These are phyloP conservation scores for Malassezia yamatoensis DNA, from an alignment of 1,284 basidiomycete species.

Conservation along the genomic window DNA sequence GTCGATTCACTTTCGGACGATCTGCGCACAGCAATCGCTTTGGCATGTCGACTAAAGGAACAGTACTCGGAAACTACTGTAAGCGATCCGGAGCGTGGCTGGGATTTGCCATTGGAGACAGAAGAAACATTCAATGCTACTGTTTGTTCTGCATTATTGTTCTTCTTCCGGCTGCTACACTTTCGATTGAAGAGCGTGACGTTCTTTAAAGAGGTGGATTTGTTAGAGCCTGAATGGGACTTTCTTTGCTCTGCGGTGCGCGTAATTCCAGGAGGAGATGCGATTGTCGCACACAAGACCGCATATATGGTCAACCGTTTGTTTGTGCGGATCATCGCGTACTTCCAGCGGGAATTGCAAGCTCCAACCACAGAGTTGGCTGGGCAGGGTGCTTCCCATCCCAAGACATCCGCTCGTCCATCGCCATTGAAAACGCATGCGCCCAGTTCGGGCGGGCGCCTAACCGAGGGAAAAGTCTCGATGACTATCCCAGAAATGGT, in stretches of 20 bases:
- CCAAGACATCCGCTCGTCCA: not conserved
- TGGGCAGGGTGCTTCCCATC: not conserved
- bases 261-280: constrained; percentile 75
- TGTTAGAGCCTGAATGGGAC: constrained; percentile 90
- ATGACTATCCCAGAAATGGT: constrained; percentile 75
- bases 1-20: constrained; percentile 94
- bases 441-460: constrained; percentile 21
- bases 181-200: constrained; percentile 93
- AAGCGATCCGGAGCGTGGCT: constrained; percentile 73
- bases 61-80: constrained; percentile 79
- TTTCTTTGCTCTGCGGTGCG: constrained; percentile 88
- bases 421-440: not conserved
- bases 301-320: constrained; percentile 44
- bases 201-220: constrained; percentile 94
- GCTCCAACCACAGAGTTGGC: constrained; percentile 54
- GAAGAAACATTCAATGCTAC: constrained; percentile 79
- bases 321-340: constrained; percentile 67
- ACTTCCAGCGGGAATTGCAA: constrained; percentile 84
- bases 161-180: constrained; percentile 88
- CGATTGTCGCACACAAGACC: constrained; percentile 62
- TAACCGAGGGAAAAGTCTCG: constrained; percentile 28
- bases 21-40: constrained; percentile 76
- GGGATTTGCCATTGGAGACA: constrained; percentile 79
- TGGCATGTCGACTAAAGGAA: constrained; percentile 86
- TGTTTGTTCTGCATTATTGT: constrained; percentile 73